Base-by-base conservation (phyloP, 352 stramenopile species). In the Aphanomyces stellatus region DNA sequence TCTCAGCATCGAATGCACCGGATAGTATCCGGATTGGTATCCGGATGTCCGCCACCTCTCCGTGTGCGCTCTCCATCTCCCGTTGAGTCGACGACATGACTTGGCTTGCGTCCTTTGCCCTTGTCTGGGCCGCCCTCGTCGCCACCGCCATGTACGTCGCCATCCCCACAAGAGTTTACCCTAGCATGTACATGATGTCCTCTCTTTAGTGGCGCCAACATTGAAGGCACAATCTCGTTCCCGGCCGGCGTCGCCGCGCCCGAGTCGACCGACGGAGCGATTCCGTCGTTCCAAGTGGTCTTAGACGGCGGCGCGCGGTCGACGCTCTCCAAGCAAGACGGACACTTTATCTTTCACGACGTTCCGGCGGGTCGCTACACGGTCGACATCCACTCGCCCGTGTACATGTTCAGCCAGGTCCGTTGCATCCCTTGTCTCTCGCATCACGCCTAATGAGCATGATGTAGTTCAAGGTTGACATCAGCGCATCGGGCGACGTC, bases 401-500 rank as follows among this genome's bases (percentile, higher is more conserved):
- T 76, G 43, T 85, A 82, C 72, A 74, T 91, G 24, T 93, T 93
- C 70, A 89, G 81, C 62, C 79, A 82, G 74, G 75, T 81, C 43
- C 11, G n/a, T n/a, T n/a, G n/a, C n/a, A n/a, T n/a, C n/a, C n/a
- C n/a, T n/a, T n/a, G n/a, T n/a, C n/a, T n/a, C n/a, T n/a, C n/a
- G n/a, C n/a, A n/a, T n/a, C n/a, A n/a, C n/a, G n/a, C n/a, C n/a
- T n/a, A n/a, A n/a, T n/a, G n/a, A n/a, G n/a, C n/a, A n/a, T n/a
- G n/a, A n/a, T n/a, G 24, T 22, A 98, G 62, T 81, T 99, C 22
- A 87, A 93, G 69, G 79, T 94, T 28, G 95, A 95, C 19, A 90
- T 95, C 19, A 87, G 87, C 56, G 88, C 95, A 10, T 93, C 98
- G 69, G 77, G 95, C 42, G 88, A 88, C n/a, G 98, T 96, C 30